phyloP scores from a whole-genome alignment of 2,329 filamentous ascomycete species.

The Sporothrix dimorphospora region DNA sequence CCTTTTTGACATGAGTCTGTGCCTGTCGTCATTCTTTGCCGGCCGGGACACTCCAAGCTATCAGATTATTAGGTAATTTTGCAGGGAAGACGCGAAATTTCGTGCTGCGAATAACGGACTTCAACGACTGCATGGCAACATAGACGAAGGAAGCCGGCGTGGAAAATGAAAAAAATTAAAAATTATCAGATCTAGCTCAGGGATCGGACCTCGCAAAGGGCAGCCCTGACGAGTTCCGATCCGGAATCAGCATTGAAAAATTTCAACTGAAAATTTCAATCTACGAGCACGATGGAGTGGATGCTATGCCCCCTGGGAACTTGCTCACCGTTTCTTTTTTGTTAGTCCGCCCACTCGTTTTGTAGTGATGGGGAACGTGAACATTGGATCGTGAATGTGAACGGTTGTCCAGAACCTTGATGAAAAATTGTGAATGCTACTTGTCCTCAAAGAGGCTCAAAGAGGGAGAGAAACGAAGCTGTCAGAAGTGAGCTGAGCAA shows the following conservation, averaged over 20 bases:
- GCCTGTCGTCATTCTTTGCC: background rate
- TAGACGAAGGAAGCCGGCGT: background rate
- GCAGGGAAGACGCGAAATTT: background rate
- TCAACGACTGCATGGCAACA: background rate
- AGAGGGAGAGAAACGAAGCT: background rate
- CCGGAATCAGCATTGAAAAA: background rate
- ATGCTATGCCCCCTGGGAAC: background rate
- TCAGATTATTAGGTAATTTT: conserved; percentile 9
- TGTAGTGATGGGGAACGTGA: conserved; percentile 8
- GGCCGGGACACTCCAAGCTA: background rate
- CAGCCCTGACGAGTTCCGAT: background rate
- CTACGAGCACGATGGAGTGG: background rate
- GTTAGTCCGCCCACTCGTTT: background rate
- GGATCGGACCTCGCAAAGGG: background rate
- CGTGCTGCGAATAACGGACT: background rate
- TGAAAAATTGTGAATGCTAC: conserved; percentile 6
- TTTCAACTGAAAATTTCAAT: background rate
- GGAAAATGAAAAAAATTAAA: background rate
- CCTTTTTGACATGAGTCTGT: no score
- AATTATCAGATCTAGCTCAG: background rate
- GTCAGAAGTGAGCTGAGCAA: background rate
- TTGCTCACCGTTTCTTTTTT: conserved; percentile 13
- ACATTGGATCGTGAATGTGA: background rate
- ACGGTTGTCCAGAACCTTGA: background rate
- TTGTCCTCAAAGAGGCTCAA: background rate